Conservation (phyloP, 139 green algal genomes). For the Nannochloris sp. region DNA sequence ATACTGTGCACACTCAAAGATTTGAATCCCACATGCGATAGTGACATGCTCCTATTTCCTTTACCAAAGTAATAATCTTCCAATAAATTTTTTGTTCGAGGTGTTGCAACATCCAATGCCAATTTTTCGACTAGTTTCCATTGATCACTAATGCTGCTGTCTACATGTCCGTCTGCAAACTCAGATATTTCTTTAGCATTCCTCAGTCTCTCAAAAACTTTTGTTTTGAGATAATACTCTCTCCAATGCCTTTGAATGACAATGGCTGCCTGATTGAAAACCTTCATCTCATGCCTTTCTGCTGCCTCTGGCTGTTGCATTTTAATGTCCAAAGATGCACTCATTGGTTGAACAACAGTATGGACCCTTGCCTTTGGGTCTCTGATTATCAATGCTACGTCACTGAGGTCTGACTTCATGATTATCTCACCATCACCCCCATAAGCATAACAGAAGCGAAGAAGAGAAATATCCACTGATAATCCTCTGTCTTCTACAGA, state of each 20-base stretch:
- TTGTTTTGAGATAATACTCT: constrained; percentile 1
- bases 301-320: constrained; percentile 22
- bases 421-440: constrained; percentile 57
- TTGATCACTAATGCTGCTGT: constrained; percentile 4
- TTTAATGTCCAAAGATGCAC: background rate
- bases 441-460: constrained; percentile 48
- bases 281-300: constrained; percentile 23
- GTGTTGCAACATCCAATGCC: constrained; percentile 34
- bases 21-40: constrained; percentile 15
- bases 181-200: constrained; percentile 3
- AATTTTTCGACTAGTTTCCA: constrained; percentile 42
- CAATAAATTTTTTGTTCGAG: constrained; percentile 30
- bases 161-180: constrained; percentile 1
- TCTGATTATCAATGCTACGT: constrained; percentile 61
- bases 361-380: constrained; percentile 44
- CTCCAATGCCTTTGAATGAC: constrained; percentile 40
- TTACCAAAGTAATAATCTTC: constrained; percentile 25
- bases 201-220: background rate
- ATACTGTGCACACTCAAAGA: constrained; percentile 11
- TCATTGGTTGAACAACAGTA: constrained; percentile 58
- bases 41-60: constrained; percentile 17
- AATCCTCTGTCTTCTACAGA: constrained; percentile 50
- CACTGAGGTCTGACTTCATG: constrained; percentile 49
- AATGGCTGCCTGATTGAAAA: constrained; percentile 17
- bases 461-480: constrained; percentile 33